phyloP scores from a whole-genome alignment of 2,329 filamentous ascomycete species.

The Seiridium unicorne region DNA sequence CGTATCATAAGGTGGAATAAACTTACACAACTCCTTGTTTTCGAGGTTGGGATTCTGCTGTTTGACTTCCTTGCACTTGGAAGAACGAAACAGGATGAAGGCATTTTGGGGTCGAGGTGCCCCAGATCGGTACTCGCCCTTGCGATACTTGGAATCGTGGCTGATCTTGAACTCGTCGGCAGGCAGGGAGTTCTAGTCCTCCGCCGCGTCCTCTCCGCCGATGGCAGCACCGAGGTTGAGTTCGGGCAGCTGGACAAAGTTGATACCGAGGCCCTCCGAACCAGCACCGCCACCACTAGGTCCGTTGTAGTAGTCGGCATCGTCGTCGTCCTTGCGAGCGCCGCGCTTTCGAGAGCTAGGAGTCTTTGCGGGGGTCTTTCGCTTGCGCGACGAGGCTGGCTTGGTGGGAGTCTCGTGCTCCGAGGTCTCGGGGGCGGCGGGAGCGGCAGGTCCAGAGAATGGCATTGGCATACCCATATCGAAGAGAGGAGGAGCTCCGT shows the following conservation, averaged over 20 bases:
- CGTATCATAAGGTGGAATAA: no score
- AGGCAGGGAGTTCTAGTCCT: background rate
- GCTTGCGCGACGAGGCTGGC: background rate
- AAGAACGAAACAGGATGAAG: background rate
- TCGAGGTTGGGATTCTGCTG: background rate
- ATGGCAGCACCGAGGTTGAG: background rate
- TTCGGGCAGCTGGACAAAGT: background rate
- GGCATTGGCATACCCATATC: background rate
- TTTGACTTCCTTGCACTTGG: background rate
- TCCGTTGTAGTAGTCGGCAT: background rate
- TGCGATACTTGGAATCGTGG: constrained; percentile 2
- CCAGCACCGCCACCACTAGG: background rate
- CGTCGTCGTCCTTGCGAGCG: background rate
- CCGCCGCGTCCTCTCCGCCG: background rate
- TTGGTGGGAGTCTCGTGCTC: background rate
- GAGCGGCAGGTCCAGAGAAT: background rate
- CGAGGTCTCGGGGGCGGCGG: background rate
- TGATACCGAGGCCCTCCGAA: background rate
- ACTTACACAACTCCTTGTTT: constrained; percentile 4
- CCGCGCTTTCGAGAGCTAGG: background rate
- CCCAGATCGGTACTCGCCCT: background rate
- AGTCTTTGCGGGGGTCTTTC: background rate
- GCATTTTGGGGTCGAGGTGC: constrained; percentile 4
- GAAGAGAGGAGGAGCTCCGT: background rate
- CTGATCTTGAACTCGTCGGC: constrained; percentile 2